phyloP scores from a whole-genome alignment of 2,329 filamentous ascomycete genomes.

The Fusarium domesticum region DNA sequence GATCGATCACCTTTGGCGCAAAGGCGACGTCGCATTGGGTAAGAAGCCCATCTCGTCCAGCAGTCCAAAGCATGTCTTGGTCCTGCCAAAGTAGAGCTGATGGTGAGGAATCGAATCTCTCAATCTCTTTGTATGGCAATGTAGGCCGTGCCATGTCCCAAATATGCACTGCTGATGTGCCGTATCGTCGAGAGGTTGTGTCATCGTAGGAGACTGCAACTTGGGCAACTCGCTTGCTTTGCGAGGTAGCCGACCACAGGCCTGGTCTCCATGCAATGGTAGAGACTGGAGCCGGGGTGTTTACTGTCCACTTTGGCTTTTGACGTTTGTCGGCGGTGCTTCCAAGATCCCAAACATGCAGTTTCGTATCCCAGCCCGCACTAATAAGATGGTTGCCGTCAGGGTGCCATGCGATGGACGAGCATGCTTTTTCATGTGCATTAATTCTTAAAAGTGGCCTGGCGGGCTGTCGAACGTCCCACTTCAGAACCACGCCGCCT shows the following conservation, averaged over 20 bases:
- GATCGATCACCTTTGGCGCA: conserved; percentile 61
- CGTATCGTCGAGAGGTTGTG: conserved; percentile 50
- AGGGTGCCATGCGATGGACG: conserved; percentile 63
- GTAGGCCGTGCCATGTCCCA: conserved; percentile 68
- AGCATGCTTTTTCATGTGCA: conserved; percentile 59
- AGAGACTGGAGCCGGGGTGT: conserved; percentile 58
- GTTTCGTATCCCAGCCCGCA: conserved; percentile 58
- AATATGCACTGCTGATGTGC: conserved; percentile 59
- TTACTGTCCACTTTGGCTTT: conserved; percentile 61
- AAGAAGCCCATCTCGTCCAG: conserved; percentile 59
- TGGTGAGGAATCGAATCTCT: conserved; percentile 57
- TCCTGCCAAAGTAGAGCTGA: conserved; percentile 61
- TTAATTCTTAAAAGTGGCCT: conserved; percentile 57
- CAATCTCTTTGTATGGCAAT: conserved; percentile 64
- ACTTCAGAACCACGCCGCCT: conserved; percentile 59
- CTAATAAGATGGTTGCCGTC: conserved; percentile 65
- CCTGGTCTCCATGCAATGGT: conserved; percentile 62
- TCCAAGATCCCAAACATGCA: conserved; percentile 65
- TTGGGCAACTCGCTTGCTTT: conserved; percentile 58
- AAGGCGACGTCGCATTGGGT: conserved; percentile 64
- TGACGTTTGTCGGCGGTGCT: conserved; percentile 59
- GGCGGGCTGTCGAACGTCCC: conserved; percentile 57
- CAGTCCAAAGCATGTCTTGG: conserved; percentile 65
- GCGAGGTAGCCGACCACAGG: conserved; percentile 62
- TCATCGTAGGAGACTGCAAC: conserved; percentile 62